A percentile compares a stretch with the other conserved stretches of the same genome.
phyloP scores from a whole-genome alignment of 129 eudicot genomes.

The Flaveria robusta region DNA sequence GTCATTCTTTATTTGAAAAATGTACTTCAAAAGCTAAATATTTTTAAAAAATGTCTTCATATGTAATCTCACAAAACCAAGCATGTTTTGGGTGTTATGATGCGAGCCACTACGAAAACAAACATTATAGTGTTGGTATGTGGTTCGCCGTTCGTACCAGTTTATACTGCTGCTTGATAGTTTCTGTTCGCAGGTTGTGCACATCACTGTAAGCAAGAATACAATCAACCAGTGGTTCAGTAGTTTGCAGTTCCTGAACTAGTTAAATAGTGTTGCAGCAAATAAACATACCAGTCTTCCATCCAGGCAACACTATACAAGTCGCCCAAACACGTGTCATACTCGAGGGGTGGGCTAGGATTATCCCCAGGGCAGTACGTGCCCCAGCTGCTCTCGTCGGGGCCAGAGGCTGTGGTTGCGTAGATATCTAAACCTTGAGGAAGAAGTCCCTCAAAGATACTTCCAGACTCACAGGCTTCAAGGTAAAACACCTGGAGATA shows the following conservation, averaged over 20 bases:
- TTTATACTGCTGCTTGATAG: constrained; percentile 76
- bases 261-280: neutral
- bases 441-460: constrained; percentile 91
- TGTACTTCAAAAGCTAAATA: neutral
- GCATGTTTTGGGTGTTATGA: no score
- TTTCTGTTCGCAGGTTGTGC: constrained; percentile 77
- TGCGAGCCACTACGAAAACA: neutral
- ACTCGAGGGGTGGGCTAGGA: constrained; percentile 84
- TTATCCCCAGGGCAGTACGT: constrained; percentile 90
- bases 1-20: neutral
- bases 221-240: neutral
- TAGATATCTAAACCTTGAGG: constrained; percentile 85
- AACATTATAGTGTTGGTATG: constrained; percentile 38
- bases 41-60: neutral
- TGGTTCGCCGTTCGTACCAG: constrained; percentile 52
- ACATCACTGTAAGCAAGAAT: constrained; percentile 61
- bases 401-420: constrained; percentile 91
- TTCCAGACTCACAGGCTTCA: constrained; percentile 97
- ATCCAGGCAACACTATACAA: constrained; percentile 82
- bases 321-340: constrained; percentile 97
- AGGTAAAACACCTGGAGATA: constrained; percentile 50
- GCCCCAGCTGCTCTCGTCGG: constrained; percentile 94
- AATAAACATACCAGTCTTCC: constrained; percentile 46
- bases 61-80: neutral
- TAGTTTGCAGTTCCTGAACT: neutral